These are phyloP conservation scores for Yamadazyma paraphyllophila DNA, from an alignment of 805 yeast genomes.

Conservation along the genomic window DNA sequence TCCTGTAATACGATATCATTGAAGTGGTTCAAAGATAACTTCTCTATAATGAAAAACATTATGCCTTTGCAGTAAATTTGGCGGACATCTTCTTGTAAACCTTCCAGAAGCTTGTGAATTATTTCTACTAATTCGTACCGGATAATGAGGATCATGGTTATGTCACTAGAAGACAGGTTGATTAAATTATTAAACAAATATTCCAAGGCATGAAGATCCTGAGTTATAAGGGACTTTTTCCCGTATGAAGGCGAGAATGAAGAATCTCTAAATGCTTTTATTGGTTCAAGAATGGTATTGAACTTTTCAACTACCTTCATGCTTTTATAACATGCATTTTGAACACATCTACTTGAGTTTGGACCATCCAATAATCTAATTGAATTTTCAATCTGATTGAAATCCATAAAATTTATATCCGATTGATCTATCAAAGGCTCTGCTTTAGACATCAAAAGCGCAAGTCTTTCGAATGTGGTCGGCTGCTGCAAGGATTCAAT, in stretches of 20 bases:
- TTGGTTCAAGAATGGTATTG: not conserved
- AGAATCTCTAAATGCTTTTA: not conserved
- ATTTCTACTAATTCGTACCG: not conserved
- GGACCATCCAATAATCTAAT: not conserved
- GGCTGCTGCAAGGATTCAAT: conserved; percentile 1
- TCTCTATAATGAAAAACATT: not conserved
- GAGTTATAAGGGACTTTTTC: not conserved
- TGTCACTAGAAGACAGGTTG: not conserved
- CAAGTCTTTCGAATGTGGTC: not conserved
- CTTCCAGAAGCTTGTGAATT: not conserved
- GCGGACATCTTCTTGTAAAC: not conserved
- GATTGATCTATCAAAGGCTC: not conserved
- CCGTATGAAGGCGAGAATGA: not conserved
- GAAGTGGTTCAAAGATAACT: conserved; percentile 1
- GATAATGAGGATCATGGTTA: not conserved
- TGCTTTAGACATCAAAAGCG: not conserved
- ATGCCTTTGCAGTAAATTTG: conserved; percentile 2
- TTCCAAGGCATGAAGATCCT: not conserved
- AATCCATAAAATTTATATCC: not conserved
- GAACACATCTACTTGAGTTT: not conserved
- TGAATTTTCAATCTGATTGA: conserved; percentile 2
- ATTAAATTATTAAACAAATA: not conserved
- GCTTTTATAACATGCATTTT: not conserved
- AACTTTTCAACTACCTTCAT: not conserved
- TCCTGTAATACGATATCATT: conserved; percentile 1